A percentile compares a stretch with the other conserved stretches of the same genome.
These are phyloP conservation scores for Amanita pallidorosea DNA, from an alignment of 768 basidiomycete genomes.

Conservation along the genomic window DNA sequence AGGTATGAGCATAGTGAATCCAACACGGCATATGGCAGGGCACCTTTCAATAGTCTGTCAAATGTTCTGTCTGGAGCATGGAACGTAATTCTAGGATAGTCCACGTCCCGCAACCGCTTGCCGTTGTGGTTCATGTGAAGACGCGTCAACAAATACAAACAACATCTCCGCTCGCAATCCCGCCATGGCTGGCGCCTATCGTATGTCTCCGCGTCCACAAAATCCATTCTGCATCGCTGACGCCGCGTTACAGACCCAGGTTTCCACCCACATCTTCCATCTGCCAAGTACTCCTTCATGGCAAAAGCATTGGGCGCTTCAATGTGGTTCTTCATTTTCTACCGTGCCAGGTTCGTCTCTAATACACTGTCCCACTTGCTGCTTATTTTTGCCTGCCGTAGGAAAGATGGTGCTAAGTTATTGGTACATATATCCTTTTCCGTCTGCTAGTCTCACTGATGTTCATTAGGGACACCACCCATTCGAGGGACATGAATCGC, in stretches of 20 bases:
- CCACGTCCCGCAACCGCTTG: conserved; percentile 32
- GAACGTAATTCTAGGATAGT: conserved; percentile 33
- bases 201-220: conserved; percentile 12
- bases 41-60: conserved; percentile 47
- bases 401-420: conserved; percentile 70
- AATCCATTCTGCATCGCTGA: conserved; percentile 2
- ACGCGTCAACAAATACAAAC: conserved; percentile 25
- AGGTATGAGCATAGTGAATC: not conserved
- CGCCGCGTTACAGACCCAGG: conserved; percentile 41
- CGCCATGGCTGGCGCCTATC: conserved; percentile 33
- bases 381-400: conserved; percentile 16
- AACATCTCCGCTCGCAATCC: conserved; percentile 11
- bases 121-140: conserved; percentile 24
- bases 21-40: not conserved
- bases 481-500: conserved; percentile 27
- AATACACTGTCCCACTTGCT: not conserved
- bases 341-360: conserved; percentile 71
- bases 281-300: conserved; percentile 64
- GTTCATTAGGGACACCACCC: conserved; percentile 40
- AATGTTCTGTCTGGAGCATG: conserved; percentile 32
- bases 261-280: conserved; percentile 83
- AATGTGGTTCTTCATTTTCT: conserved; percentile 99
- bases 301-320: conserved; percentile 81
- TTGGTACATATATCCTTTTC: conserved; percentile 33
- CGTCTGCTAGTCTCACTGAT: not conserved